Base-by-base conservation (phyloP, 139 green algal genomes). In the Picochlorum sp. region DNA sequence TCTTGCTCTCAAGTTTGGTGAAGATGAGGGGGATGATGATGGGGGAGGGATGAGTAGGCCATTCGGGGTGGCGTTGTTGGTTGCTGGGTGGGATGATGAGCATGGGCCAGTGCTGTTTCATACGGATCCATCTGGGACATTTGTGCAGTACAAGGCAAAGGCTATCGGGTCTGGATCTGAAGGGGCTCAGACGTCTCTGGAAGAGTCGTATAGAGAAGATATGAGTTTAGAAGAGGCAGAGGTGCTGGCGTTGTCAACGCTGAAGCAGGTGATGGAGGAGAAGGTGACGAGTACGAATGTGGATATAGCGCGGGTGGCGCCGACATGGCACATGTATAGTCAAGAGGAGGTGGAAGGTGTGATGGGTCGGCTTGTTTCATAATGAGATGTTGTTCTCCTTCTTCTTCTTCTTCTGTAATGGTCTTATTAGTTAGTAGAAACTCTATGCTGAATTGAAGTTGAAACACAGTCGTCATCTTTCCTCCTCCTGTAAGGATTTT, bases 201-300 rank as follows among this genome's bases (percentile, higher is more conserved):
- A 91, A 76, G 85, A 92, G 58, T 64, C 73, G 13, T 92, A 80
- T 60, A 72, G 79, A 18, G 85, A 84, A 63, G 91, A 97, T 67
- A 73, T 98, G 81, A 96, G 74, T 4, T 72, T 99, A 37, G 78
- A 88, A 60, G 94, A 99, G 74, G 94, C 92, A 6, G 92, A 98
- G 80, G 83, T 89, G 63, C 79, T 97, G 67, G 92, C 94, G 18
- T 81, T 98, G 65, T 78, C 73, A 30, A 97, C 90, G 3, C 80
- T 99, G 14, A 98, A 98, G 72, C 84, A 93, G 56, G 94, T 99
- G 49, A 98, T 98, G 92, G 92, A 98, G 75, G 94, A 98, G 77
- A 98, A 98, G 88, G 91, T 97, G 37, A 98, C 89, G 0, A 34
- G 79, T 9, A 96, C 85, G 3, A 99, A 99, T 75, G 94, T 99